Evolutionary conservation across 2,329 filamentous ascomycete genomes (phyloP), one percentile per base, ranked within the genome.

Genomic region (Zelopaecilomyces penicillatus): DNA sequence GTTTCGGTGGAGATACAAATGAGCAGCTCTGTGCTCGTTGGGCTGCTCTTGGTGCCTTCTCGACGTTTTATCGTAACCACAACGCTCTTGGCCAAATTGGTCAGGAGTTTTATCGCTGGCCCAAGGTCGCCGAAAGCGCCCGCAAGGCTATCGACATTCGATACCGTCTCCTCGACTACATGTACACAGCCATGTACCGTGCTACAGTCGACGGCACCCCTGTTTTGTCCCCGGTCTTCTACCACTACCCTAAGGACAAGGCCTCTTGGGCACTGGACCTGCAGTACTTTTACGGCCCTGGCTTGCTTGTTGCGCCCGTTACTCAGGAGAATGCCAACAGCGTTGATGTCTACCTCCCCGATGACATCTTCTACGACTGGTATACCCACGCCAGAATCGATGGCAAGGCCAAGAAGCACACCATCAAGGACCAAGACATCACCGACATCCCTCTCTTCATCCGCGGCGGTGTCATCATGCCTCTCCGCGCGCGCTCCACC

Each of bases 101-200:
- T 3, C 82, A 86, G 52, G 82, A 86, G 57, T 84, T 83, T 34
- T 91, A 89, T 62, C 74, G 69, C 38, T 89, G 83, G 81, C 65
- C 70, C 0, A 63, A 68, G 1, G 83, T 86, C 5, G 70, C 83
- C 0, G 65, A 73, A 6, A 81, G 83, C 0, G 83, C 83, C 0
- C 75, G 74, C 44, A 82, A 78, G 47, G 83, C 80, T 12, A 87
- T 90, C 54, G 74, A 75, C 30, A 80, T 81, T 39, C 76, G 86
- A n/a, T 90, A 90, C 66, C 73, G 76, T 30, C 69, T 90, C n/a
- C 70, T 91, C n/a, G 85, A 89, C 56, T 90, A 90, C 65, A 72
- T 87, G 48, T 90, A 91, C 69, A 89, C 85, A 1, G 78, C 80
- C 1, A 70, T 88, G 53, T 69, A 81, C 57, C 64, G 67, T 45